Base-by-base conservation (phyloP, 495 filamentous ascomycete species). In the Oidiodendron maius region DNA sequence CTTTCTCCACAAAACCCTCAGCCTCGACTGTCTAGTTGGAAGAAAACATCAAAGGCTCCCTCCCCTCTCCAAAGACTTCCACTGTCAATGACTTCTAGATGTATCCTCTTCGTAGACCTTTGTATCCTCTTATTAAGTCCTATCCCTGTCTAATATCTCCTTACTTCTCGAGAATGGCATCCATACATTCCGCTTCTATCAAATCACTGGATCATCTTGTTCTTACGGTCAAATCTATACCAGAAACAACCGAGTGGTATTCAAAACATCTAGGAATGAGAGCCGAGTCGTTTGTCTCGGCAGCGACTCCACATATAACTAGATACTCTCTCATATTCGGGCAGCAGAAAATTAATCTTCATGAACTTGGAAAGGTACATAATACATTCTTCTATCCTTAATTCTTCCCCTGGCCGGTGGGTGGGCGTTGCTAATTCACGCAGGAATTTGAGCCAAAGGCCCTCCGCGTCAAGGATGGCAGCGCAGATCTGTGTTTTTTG, bases 361-460 rank as follows among this genome's bases (percentile, higher is more conserved):
- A 80, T 48, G 58, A 70, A 44, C 52, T 59, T 1, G 74, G 72
- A 39, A 71, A 59, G 37, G 56, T 58, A 34, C n/a, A 5, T 15
- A 5, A 5, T 38, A 8, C 35, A 4, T 15, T 38, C 35, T 15
- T 15, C 5, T 10, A 15, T 6, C 35, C 35, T 6, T 38, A 4
- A 13, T 18, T 18, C 5, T 38, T 4, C 5, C 9, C 17, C n/a
- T 18, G 9, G 9, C 5, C 10, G 9, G 20, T 42, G 36, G 4
- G 5, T 39, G 13, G 8, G 6, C 16, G 8, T 20, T 20, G 20
- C 5, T 5, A 12, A 30, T 5, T 5, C 12, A 30, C 26, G 26
- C 16, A 66, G 51, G 75, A 80, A 48, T 77, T 76, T 48, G 73
- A 76, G 49, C 76, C 75, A 12, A 77, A 75, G 54, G 75, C 76